Evolutionary conservation across 2,329 filamentous ascomycete species (phyloP), one percentile per base, ranked within the genome.

Genomic region (Ophiostoma sp.): DNA sequence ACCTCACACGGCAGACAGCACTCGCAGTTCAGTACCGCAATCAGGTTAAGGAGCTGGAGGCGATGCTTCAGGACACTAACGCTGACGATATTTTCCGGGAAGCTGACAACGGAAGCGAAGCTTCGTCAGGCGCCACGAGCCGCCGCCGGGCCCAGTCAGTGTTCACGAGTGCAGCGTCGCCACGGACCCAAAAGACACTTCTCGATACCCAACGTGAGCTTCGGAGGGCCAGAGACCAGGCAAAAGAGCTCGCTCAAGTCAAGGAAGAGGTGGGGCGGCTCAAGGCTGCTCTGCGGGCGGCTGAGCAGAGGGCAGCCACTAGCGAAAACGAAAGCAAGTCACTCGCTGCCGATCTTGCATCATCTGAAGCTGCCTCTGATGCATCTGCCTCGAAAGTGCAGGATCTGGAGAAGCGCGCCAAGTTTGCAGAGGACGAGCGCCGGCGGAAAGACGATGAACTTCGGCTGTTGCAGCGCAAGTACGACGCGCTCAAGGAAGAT

Each of bases 11-110:
- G 68, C 85, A 88, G 74, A 87, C 85, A 1, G 80, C 83, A 2
- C 77, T 87, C 12, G 83, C 84, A 14, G 76, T 81, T 0, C 82
- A 87, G 71, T 88, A 89, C 75, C 82, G 83, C 70, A 79, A 81
- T 41, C 84, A 85, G 67, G 84, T 88, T 8, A 82, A 85, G 70
- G 84, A 88, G 70, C 78, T 89, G 67, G 84, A 87, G 69, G 76
- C 77, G 3, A 76, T 83, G 72, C 77, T 84, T 16, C 82, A 80
- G 69, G 80, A 80, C 42, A 12, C 63, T 9, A 44, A 64, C 18
- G 42, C 63, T 4, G 42, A 64, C 63, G 63, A 64, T 27, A 12
- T 64, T 27, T 42, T 36, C 36, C 45, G 18, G 16, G 47, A 44
- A 5, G 38, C n/a, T 8, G 49, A 11, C 14, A 40, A 42, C 38